Base-by-base conservation (phyloP, 1,139 yeast species). In the Magnusiomyces tetraspermus region DNA sequence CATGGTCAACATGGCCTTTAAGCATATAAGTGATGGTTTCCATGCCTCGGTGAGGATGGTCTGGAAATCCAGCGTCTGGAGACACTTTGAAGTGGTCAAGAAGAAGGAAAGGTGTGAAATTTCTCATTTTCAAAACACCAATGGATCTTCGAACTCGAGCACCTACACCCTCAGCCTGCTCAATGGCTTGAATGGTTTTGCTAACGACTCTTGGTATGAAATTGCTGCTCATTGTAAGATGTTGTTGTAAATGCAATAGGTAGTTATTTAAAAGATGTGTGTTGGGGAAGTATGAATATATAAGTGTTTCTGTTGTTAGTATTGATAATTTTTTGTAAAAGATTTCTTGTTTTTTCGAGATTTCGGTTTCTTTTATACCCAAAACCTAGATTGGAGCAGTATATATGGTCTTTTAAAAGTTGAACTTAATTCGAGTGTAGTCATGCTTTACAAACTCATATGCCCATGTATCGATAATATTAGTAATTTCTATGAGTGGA, bases 11-110 rank as follows among this genome's bases (percentile, higher is more conserved):
- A 55, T 80, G 82, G 49, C 96, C 96, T 53, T 79, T 75, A 55
- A 82, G 69, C 53, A 89, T 71, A 61, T 83, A 79, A 2, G 96
- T 84, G 57, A 89, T 80, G 30, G 96, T 89, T 68, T 87, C 96
- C 69, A 86, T 94, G 31, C 96, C 96, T 56, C 87, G 78, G 67
- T 89, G 97, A 26, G 96, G 96, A 66, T 89, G 97, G 61, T 86
- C 92, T 4, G 96, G 96, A 71, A 88, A 88, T 0, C 94, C 94
- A n/a, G 87, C 86, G 21, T 76, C 77, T 15, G 79, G 78, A 3
- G 72, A 63, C 23, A 79, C 80, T 45, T 69, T 71, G 67, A 88
- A 87, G 65, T 88, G 95, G 65, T 89, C 97, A 51, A 87, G 74
- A 83, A 89, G 76, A 56, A 89, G 72, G 65, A 89, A 89, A 3